Base-by-base conservation (phyloP, 2,329 filamentous ascomycete species). In the Sporothrix mexicana region DNA sequence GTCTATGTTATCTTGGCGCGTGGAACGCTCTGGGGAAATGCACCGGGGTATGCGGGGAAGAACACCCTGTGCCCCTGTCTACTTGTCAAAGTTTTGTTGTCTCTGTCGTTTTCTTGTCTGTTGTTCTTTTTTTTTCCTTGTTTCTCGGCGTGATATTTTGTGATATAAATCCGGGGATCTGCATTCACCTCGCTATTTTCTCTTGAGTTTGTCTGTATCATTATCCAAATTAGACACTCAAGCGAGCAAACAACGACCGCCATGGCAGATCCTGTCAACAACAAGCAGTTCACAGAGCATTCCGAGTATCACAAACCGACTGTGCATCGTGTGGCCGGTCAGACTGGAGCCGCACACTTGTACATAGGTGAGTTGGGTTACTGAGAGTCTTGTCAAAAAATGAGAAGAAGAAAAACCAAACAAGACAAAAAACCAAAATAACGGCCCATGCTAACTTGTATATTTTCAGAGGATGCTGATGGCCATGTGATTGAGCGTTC, bases 401-500 rank as follows among this genome's bases (percentile, higher is more conserved):
- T 6, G 7, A 36, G 5, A 36, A 36, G 30, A 5, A 5, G 30
- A 30, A 36, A 36, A 36, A 36, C n/a, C n/a, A n/a, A n/a, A n/a
- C n/a, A n/a, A n/a, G n/a, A n/a, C n/a, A n/a, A 36, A 36, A 1
- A 36, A 30, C 10, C 6, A 17, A 59, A 59, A 36, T 1, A 59
- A 59, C n/a, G 36, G 55, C 36, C 9, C 36, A 59, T 15, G 55
- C 25, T 59, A 59, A 59, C 55, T 36, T 15, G 12, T 59, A 36
- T 59, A 15, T 15, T 59, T 57, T 12, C 55, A 59, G 55, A 59
- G 55, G 55, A 59, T 59, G 55, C 55, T 59, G 55, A 59, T 30
- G 55, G 55, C 55, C 55, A 59, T 59, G 55, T 59, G 55, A 59
- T 59, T 15, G 55, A 59, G 25, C 55, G 55, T 59, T 25, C 55